phyloP scores from a whole-genome alignment of 306 rosid species.

The Quercus mongolica region DNA sequence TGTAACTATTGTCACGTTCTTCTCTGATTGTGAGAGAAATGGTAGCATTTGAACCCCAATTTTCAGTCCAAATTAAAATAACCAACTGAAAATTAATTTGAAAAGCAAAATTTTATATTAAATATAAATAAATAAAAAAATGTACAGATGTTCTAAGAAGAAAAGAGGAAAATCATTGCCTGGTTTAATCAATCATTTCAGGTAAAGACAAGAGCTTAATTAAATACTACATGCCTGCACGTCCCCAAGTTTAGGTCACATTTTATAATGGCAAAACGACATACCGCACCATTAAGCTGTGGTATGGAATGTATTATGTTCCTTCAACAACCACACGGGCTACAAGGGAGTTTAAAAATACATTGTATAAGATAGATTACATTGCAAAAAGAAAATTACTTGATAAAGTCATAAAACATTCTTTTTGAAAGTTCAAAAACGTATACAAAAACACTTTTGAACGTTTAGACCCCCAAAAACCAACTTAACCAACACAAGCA shows the following conservation, averaged over 20 bases:
- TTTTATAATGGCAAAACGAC: neutral
- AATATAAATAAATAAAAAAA: neutral
- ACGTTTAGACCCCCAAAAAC: no score
- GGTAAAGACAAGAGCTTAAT: neutral
- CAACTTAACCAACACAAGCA: no score
- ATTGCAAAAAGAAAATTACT: neutral
- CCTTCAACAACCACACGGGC: neutral
- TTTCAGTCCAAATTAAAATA: neutral
- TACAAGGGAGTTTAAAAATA: no score
- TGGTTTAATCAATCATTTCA: neutral
- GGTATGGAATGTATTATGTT: neutral
- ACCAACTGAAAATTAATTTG: neutral
- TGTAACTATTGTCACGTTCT: no score
- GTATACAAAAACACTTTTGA: no score
- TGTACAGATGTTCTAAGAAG: neutral
- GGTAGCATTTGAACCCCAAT: no score
- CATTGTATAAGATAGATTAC: neutral
- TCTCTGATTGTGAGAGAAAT: no score
- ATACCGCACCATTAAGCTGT: neutral
- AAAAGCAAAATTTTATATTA: neutral
- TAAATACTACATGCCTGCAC: constrained; percentile 2
- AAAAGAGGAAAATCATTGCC: neutral
- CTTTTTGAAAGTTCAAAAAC: no score
- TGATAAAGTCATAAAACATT: no score
- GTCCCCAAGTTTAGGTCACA: neutral